Percentiles rank a stretch among this genome's conserved stretches.
phyloP scores from a whole-genome alignment of 345 rosid species.

The Eucalyptus caleyi region DNA sequence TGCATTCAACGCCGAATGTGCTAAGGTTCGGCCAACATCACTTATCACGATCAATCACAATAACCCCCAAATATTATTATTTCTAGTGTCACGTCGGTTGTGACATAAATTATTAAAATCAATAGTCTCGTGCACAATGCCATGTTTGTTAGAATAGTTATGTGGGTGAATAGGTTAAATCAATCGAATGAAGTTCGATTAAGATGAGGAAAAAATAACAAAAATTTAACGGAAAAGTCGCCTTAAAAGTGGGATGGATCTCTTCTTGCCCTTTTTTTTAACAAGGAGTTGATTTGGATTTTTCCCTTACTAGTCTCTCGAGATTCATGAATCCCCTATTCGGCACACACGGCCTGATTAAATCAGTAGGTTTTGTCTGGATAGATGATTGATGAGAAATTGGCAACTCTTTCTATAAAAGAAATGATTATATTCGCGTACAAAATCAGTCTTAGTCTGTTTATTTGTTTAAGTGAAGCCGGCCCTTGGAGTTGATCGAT shows the following conservation, averaged over 20 bases:
- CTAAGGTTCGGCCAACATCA: neutral
- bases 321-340: neutral
- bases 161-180: no score
- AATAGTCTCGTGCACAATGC: neutral
- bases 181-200: accelerated
- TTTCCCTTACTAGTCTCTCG: accelerated
- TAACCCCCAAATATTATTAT: neutral
- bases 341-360: accelerated
- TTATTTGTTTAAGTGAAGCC: no score
- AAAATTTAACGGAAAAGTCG: accelerated
- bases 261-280: neutral
- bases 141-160: neutral
- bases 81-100: accelerated
- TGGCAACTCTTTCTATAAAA: accelerated
- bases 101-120: neutral
- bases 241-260: neutral
- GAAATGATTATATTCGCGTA: accelerated
- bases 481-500: neutral
- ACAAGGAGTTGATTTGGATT: neutral
- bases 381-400: accelerated
- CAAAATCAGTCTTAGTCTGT: accelerated
- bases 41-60: neutral
- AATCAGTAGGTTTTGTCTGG: accelerated
- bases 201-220: accelerated
- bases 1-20: neutral